phyloP scores from a whole-genome alignment of 176 grass and related monocot species.

The Juncus effusus region DNA sequence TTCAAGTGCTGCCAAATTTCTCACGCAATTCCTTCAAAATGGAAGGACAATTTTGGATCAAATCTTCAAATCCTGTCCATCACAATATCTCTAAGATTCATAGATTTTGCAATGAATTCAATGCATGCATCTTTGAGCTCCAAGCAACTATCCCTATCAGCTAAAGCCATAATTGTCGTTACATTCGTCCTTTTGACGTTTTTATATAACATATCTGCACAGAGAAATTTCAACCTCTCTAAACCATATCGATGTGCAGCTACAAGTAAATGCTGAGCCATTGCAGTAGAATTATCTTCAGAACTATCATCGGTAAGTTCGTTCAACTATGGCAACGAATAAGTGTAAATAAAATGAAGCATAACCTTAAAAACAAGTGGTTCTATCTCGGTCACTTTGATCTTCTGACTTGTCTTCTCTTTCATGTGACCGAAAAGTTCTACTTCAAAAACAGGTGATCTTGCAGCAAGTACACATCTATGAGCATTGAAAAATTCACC shows the following conservation, averaged over 20 bases:
- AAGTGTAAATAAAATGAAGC: conserved; percentile 57
- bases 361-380: conserved; percentile 28
- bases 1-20: too few species aligned
- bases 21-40: too few species aligned
- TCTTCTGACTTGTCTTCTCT: not conserved
- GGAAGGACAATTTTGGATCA: too few species aligned
- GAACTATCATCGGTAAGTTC: not conserved
- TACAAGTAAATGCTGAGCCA: conserved; percentile 34
- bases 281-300: not conserved
- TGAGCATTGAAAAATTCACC: conserved; percentile 25
- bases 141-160: conserved; percentile 33
- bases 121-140: conserved; percentile 44
- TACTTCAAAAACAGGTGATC: conserved; percentile 36
- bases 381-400: conserved; percentile 36
- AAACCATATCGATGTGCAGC: conserved; percentile 42
- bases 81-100: conserved; percentile 13
- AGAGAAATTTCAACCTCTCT: conserved; percentile 43
- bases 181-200: conserved; percentile 27
- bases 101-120: conserved; percentile 27
- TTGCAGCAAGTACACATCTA: conserved; percentile 4
- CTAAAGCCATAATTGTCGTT: conserved; percentile 26
- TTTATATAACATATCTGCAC: conserved; percentile 25
- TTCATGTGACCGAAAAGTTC: conserved; percentile 37
- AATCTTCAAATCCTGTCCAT: too few species aligned
- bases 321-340: conserved; percentile 29